A percentile compares a stretch with the other conserved stretches of the same genome.
Evolutionary conservation across 2,329 filamentous ascomycete species (phyloP).

Genomic region (Talaromyces sp.): DNA sequence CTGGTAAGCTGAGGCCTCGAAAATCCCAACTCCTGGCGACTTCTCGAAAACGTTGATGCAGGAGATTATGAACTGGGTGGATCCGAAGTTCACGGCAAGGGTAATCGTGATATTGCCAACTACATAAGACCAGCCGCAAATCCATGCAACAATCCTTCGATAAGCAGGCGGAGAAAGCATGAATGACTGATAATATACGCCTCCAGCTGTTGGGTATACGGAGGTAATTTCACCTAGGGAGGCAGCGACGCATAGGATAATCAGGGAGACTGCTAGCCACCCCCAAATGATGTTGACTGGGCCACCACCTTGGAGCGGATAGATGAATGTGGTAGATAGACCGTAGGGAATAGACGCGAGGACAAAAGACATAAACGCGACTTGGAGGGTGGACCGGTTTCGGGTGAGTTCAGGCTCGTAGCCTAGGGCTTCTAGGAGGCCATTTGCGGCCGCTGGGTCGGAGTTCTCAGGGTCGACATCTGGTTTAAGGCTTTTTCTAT

Average conservation of each 20-base stretch:
- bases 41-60: constrained; percentile 60
- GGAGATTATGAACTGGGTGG: constrained; percentile 57
- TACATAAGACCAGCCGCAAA: constrained; percentile 72
- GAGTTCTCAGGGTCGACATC: constrained; percentile 6
- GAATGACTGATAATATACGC: constrained; percentile 70
- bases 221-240: constrained; percentile 70
- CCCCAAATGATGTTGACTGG: constrained; percentile 72
- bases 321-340: constrained; percentile 66
- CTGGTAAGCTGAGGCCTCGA: constrained; percentile 62
- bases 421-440: constrained; percentile 43
- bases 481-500: constrained; percentile 3
- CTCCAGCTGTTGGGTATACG: constrained; percentile 67
- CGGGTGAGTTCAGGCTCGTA: constrained; percentile 66
- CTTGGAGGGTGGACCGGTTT: constrained; percentile 51
- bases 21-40: constrained; percentile 50
- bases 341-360: constrained; percentile 73
- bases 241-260: constrained; percentile 64
- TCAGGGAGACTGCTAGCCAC: constrained; percentile 65
- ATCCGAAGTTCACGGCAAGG: constrained; percentile 73
- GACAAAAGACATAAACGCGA: constrained; percentile 54
- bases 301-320: constrained; percentile 61
- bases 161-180: constrained; percentile 66
- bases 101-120: constrained; percentile 80
- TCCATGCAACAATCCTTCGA: constrained; percentile 67
- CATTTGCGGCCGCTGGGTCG: constrained; percentile 18